A percentile compares a stretch with the other conserved stretches of the same genome.
These are phyloP conservation scores for Suillus occidentalis DNA, from an alignment of 768 basidiomycete species.

Conservation along the genomic window DNA sequence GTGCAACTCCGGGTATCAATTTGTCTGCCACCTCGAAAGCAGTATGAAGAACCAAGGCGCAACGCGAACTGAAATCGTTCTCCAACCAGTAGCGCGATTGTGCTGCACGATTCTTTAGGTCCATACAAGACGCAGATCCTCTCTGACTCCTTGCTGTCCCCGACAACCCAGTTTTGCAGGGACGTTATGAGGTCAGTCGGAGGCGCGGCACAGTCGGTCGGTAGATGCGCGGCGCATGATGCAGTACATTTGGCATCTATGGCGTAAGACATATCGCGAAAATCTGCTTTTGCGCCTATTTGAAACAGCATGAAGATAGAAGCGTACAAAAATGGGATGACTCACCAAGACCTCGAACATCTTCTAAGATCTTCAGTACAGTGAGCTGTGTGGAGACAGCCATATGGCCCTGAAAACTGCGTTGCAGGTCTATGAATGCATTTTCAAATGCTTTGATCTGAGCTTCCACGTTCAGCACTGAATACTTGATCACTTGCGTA, in stretches of 20 bases:
- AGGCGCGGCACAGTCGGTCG: not conserved
- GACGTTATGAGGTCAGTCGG: not conserved
- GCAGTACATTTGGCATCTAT: slow-evolving; percentile 18
- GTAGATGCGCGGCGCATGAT: not conserved
- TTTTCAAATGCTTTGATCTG: slow-evolving; percentile 5
- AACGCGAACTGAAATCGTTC: slow-evolving; percentile 22
- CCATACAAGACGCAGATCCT: slow-evolving; percentile 29
- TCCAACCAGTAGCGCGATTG: slow-evolving; percentile 31
- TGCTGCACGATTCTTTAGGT: slow-evolving; percentile 28
- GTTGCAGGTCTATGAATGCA: slow-evolving; percentile 2
- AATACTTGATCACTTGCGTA: not conserved
- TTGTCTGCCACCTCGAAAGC: slow-evolving; percentile 20
- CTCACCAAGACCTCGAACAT: not conserved
- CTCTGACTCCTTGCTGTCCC: slow-evolving; percentile 10
- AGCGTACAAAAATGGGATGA: too few relatives aligned
- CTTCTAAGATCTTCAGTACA: not conserved
- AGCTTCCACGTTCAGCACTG: not conserved
- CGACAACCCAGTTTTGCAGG: slow-evolving; percentile 14
- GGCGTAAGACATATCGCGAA: slow-evolving; percentile 21
- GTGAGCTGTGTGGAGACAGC: not conserved
- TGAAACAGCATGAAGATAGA: not conserved
- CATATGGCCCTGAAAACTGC: not conserved
- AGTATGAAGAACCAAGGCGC: slow-evolving; percentile 34
- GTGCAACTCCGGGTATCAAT: slow-evolving; percentile 13
- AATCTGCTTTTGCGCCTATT: slow-evolving; percentile 12